These are phyloP conservation scores for Amaranthus palmeri DNA, from an alignment of 148 eudicot species.

Conservation along the genomic window DNA sequence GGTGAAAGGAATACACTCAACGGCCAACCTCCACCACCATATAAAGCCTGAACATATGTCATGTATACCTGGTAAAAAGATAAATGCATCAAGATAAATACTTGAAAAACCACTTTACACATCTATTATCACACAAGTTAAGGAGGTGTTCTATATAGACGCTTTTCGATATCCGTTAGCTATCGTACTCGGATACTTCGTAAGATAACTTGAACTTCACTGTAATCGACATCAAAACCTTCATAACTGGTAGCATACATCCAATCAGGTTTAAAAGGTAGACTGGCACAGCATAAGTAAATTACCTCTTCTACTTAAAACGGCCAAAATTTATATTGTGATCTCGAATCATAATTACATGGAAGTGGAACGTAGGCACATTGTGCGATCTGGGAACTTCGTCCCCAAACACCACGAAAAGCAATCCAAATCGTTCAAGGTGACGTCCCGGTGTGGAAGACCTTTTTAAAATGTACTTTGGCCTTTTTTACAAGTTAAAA, in stretches of 20 bases:
- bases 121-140: not conserved
- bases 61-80: constrained; percentile 66
- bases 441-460: no score
- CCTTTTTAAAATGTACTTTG: no score
- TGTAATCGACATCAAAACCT: not conserved
- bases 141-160: not conserved
- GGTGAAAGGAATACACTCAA: constrained; percentile 86
- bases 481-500: no score
- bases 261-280: no score
- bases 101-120: constrained; percentile 1
- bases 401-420: no score
- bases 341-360: no score
- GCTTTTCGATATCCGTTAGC: not conserved
- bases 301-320: no score
- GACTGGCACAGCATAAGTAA: no score
- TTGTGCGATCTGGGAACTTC: no score
- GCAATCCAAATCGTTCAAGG: no score
- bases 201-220: not conserved
- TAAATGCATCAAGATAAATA: constrained; percentile 3
- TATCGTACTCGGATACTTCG: not conserved
- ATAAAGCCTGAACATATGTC: constrained; percentile 95
- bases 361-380: no score
- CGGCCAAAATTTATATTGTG: no score
- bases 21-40: constrained; percentile 99
- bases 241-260: not conserved